Evolutionary conservation across 2,329 filamentous ascomycete genomes (phyloP), one percentile per base, ranked within the genome.

Genomic region (Cladosporium colombiae): DNA sequence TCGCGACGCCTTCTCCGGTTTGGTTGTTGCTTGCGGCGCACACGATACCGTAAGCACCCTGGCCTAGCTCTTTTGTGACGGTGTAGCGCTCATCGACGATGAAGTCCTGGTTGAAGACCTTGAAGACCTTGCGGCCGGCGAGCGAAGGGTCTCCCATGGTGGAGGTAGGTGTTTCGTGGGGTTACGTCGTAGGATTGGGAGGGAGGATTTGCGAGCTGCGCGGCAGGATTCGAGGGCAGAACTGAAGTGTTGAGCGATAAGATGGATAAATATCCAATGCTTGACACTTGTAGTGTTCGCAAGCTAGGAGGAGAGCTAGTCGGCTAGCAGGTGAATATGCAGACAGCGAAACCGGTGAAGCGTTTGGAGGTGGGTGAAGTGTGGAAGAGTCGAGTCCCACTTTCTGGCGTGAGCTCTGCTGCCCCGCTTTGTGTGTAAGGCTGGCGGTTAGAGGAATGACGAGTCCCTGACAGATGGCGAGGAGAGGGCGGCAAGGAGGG

Each of bases 31-130:
- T 91, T 65, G 95, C 95, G 67, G 95, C 94, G 80, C 95, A 99
- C 77, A 99, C 95, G 76, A 99, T 98, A 78, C 95, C 95, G 78
- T 99, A 99, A 75, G 95, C 95, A 76, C 95, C 95, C 81, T 99
- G 95, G 55, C 95, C 95, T 64, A 99, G 85, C 84, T 99, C 95
- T 86, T 99, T 99, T 71, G 94, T 98, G 71, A 99, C 95, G 71
- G 91, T 97, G 83, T 99, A 99, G 75, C 94, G 89, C 81, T 98
- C 94, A 78, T 98, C 95, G 76, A 98, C 95, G 74, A 97, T 89
- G 78, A 99, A 99, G 83, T 99, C 95, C 78, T 99, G 95, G 85
- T 97, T 97, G 83, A 99, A 99, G 79, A 99, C 93, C 89, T 96
- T 97, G 86, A 97, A 97, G 80, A 94, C 88, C 86, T 97, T 97